Conservation (phyloP, 768 basidiomycete genomes). For the Ramaria sp. region DNA sequence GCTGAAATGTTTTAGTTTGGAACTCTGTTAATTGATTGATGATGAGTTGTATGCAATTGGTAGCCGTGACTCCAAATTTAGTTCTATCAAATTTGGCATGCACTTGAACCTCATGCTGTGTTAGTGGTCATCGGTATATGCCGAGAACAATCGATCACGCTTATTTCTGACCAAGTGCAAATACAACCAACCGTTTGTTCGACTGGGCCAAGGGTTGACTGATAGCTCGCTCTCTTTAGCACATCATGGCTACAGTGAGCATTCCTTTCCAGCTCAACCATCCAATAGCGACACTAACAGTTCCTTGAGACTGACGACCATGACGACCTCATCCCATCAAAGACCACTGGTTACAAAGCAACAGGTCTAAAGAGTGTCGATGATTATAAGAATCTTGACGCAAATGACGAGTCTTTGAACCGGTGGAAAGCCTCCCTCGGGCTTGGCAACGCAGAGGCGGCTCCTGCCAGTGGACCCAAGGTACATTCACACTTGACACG, state of each 20-base stretch:
- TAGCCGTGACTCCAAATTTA: neutral
- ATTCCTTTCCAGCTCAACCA: neutral
- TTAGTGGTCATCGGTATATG: neutral
- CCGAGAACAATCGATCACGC: neutral
- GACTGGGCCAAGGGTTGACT: neutral
- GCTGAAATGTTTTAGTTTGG: neutral
- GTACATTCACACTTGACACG: constrained; percentile 26
- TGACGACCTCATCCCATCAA: constrained; percentile 56
- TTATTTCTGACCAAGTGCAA: neutral
- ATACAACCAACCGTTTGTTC: neutral
- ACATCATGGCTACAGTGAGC: constrained; percentile 3
- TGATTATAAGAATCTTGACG: constrained; percentile 79
- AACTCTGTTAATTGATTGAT: neutral
- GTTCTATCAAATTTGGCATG: too few species aligned
- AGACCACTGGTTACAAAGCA: constrained; percentile 71
- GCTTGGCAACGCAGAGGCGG: constrained; percentile 35
- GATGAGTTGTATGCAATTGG: neutral
- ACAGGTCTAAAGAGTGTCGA: constrained; percentile 54
- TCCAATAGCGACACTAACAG: neutral
- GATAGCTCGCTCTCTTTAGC: neutral
- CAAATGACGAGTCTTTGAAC: constrained; percentile 83
- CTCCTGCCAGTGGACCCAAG: constrained; percentile 48
- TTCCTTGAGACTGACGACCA: constrained; percentile 44
- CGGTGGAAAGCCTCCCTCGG: constrained; percentile 96
- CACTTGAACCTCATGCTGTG: too few species aligned